Base-by-base conservation (phyloP, 345 rosid genomes). In the Gossypioides kirkii region DNA sequence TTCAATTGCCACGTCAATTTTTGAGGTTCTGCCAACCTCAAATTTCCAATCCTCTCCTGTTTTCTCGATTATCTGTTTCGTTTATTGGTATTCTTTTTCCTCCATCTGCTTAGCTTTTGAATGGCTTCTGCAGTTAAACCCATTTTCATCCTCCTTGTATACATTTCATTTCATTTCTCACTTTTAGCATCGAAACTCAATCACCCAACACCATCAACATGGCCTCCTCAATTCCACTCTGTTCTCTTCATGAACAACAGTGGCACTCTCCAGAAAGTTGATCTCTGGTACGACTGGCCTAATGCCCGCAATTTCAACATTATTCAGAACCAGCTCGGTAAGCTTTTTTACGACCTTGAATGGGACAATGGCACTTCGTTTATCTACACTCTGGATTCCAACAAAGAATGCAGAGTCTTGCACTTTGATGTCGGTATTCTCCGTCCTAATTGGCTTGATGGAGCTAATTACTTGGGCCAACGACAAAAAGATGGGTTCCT, bases 261-360 rank as follows among this genome's bases (percentile, higher is more conserved):
- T 63, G 87, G 89, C 54, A 58, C 76, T 20, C 90, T 89, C 22
- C 87, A 87, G 77, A 79, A 72, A 78, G 63, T 72, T 3, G 89
- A 90, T 76, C 89, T 90, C 43, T 90, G 92, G 92, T 90, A 88
- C 79, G 91, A 88, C 46, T 90, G 91, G 90, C 58, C 79, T 49
- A 84, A 86, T 55, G 87, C 86, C 65, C 90, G 96, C 50, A 90
- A 86, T 75, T 85, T 88, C 87, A 90, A 88, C 81, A 87, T 88
- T 10, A 85, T 90, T 36, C 92, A 87, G 60, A 72, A 83, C 14
- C 96, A 90, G 85, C 84, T 86, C 22, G 89, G 90, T 0, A 78
- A 77, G 73, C 81, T 87, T 10, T 55, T 61, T 6, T 90, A 84
- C 64, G 90, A 87, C 72, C 85, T 87, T 10, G 90, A 87, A 52